Evolutionary conservation across 768 basidiomycete genomes (phyloP), one percentile per base, ranked within the genome.

Genomic region (Steccherinum ochraceum): DNA sequence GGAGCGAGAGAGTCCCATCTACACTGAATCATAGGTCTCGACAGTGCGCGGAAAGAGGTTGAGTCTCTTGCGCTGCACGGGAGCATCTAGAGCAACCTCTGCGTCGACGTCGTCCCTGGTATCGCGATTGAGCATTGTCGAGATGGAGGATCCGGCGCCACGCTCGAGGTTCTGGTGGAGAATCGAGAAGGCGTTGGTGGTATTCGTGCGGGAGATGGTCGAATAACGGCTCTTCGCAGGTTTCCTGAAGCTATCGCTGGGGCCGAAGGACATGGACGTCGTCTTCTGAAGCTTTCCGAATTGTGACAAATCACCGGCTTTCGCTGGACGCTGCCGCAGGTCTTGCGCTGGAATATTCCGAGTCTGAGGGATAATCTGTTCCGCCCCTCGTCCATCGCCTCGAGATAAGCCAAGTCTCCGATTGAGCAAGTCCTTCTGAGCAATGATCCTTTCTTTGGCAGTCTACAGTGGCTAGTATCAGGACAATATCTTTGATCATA

Each of bases 341-440:
- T 84, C 81, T 18, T 84, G 83, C 26, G 87, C 80, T n/a, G 90
- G 89, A 53, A 97, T 93, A 24, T 85, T 76, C 93, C 94, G 97
- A 18, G 90, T 89, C 52, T 97, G 93, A 24, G 85, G 77, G 23
- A 81, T 83, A 49, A 76, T 70, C 50, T 81, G 81, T 13, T 78
- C 76, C 41, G 73, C 76, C 23, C 72, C 71, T 52, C 86, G 78
- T 5, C 88, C 80, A 16, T 92, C 91, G 35, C 88, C 86, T 39
- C 94, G 86, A 21, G 92, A 93, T 81, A 95, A 91, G 65, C 79
- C 83, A 46, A 82, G 72, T 44, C 77, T 79, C 2, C 83, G 78
- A 24, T 79, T 74, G 57, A 69, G 76, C 25, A 70, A 73, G 61
- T 76, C 86, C 63, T 77, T 86, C 63, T 77, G 83, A 19, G 72